Evolutionary conservation across 108 stramenopile species (phyloP).

Genomic region (Ochromonas danica): DNA sequence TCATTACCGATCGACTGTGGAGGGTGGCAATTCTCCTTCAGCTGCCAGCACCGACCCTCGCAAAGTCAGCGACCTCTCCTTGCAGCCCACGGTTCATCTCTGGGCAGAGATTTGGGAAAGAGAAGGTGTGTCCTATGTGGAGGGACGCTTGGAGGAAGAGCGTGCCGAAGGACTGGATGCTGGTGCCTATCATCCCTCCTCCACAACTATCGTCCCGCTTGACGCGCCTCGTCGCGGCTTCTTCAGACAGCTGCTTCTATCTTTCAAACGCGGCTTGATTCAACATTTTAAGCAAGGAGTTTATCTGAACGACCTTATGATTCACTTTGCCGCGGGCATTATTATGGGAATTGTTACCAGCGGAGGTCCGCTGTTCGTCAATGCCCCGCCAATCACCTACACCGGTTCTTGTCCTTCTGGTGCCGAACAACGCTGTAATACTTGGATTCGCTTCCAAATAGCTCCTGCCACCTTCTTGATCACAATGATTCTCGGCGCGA

Average conservation of each 20-base stretch:
- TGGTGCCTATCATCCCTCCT: background rate
- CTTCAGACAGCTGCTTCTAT: background rate
- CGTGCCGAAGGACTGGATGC: too few relatives aligned
- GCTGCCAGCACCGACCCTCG: too few relatives aligned
- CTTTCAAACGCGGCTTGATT: background rate
- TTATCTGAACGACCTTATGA: background rate
- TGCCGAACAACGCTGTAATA: slow-evolving; percentile 7
- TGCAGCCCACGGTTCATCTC: background rate
- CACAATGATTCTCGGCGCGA: background rate
- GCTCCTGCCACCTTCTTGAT: slow-evolving; percentile 3
- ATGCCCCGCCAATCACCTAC: background rate
- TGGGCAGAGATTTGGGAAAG: background rate
- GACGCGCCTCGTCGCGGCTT: background rate
- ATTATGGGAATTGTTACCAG: slow-evolving; percentile 19
- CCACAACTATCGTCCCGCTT: background rate
- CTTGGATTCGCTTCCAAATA: slow-evolving; percentile 24
- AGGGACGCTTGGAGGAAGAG: background rate
- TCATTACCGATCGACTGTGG: background rate
- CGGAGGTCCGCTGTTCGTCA: slow-evolving; percentile 1
- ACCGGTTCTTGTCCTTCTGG: slow-evolving; percentile 2
- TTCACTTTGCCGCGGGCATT: background rate
- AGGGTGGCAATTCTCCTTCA: too few relatives aligned
- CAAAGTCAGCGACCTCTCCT: too few relatives aligned
- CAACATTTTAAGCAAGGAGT: slow-evolving; percentile 6
- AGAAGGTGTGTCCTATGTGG: background rate